phyloP scores from a whole-genome alignment of 2,329 filamentous ascomycete species.

The Aureobasidium sp. region DNA sequence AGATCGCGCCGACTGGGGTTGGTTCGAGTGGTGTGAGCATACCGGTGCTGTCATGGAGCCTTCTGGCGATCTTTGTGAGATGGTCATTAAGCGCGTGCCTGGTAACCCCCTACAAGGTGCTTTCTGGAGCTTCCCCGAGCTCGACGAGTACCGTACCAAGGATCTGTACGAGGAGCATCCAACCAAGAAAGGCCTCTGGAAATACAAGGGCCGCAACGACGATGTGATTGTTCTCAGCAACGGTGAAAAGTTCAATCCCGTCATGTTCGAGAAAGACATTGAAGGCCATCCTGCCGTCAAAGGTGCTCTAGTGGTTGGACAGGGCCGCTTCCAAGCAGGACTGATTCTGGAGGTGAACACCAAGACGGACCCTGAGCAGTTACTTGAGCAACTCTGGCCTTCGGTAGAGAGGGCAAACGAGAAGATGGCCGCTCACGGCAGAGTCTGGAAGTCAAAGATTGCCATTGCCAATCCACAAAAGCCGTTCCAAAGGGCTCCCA shows the following conservation, averaged over 20 bases:
- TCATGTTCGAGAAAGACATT: slow-evolving; percentile 22
- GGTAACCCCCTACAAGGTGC: slow-evolving; percentile 24
- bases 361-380: slow-evolving; percentile 19
- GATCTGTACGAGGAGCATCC: slow-evolving; percentile 27
- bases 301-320: slow-evolving; percentile 29
- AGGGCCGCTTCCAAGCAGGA: slow-evolving; percentile 24
- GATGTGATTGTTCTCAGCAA: slow-evolving; percentile 28
- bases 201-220: slow-evolving; percentile 25
- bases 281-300: slow-evolving; percentile 24
- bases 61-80: slow-evolving; percentile 28
- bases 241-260: slow-evolving; percentile 27
- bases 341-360: slow-evolving; percentile 27
- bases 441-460: slow-evolving; percentile 38
- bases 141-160: slow-evolving; percentile 25
- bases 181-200: slow-evolving; percentile 23
- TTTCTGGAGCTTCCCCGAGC: slow-evolving; percentile 28
- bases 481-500: slow-evolving; percentile 41
- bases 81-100: slow-evolving; percentile 30
- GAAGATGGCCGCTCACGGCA: slow-evolving; percentile 34
- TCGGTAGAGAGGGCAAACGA: slow-evolving; percentile 39
- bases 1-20: slow-evolving; percentile 17
- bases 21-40: slow-evolving; percentile 21
- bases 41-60: slow-evolving; percentile 17
- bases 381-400: slow-evolving; percentile 42
- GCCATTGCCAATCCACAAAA: slow-evolving; percentile 36